Percentiles rank a stretch among this genome's conserved stretches.
Evolutionary conservation across 257 asterid species (phyloP).

Genomic region (Coffea eugenioides): DNA sequence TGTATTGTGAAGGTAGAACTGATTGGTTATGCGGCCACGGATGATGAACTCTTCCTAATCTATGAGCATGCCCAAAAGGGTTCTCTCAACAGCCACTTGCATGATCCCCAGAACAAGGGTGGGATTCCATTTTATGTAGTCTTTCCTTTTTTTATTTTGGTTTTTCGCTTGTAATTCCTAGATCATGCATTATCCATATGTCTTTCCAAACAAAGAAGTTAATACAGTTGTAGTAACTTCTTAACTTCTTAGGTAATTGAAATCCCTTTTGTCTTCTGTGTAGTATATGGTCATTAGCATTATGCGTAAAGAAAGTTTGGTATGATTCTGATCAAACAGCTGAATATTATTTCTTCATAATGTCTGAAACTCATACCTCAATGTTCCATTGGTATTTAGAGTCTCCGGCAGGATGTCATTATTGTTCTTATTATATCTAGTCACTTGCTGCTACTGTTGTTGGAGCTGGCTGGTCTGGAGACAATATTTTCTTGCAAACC

Average conservation of each 20-base stretch:
- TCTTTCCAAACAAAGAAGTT: background rate
- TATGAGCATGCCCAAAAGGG: conserved; percentile 95
- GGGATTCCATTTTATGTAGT: background rate
- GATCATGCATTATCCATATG: background rate
- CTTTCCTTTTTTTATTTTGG: background rate
- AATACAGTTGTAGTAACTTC: background rate
- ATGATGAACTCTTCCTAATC: conserved; percentile 77
- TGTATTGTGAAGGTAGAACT: conserved; percentile 76
- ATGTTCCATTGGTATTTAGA: background rate
- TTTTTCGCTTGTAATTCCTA: background rate
- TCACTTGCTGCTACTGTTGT: background rate
- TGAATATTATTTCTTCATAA: background rate
- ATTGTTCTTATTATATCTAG: background rate
- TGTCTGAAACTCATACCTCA: background rate
- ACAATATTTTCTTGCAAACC: background rate
- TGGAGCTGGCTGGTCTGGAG: background rate
- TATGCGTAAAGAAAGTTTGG: background rate
- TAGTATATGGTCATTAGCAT: background rate
- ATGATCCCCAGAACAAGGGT: conserved; percentile 89
- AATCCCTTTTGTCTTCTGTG: background rate
- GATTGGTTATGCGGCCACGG: conserved; percentile 87
- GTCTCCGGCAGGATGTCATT: background rate
- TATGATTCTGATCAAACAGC: background rate
- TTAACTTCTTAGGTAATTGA: background rate
- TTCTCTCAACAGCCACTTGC: conserved; percentile 82